Base-by-base conservation (phyloP, 2,329 filamentous ascomycete species). In the Beauveria sp. region DNA sequence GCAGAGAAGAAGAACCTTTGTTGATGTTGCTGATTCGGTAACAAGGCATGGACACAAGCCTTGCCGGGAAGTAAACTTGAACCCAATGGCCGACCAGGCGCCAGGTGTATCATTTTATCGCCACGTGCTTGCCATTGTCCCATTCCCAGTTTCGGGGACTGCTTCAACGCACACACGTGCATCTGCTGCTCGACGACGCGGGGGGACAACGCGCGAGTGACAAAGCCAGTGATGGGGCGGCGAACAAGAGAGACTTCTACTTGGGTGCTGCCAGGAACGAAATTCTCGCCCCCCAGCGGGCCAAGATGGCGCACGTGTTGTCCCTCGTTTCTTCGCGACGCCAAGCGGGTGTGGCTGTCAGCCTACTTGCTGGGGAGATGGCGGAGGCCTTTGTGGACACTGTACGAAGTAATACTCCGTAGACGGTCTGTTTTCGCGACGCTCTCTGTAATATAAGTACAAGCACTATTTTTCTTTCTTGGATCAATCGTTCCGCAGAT, bases 321-420 rank as follows among this genome's bases (percentile, higher is more conserved):
- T 40, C 9, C 1, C 26, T 41, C 40, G 57, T 41, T 52, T 26
- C 57, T 46, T 51, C 41, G 40, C 26, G 50, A 54, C 50, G 50
- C 28, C 20, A 5, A 53, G 57, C 50, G 48, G 50, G 9, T 47
- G 56, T 59, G 48, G 57, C 57, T 59, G 40, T 44, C 46, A 59
- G 57, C 50, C 50, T 22, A 40, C 57, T 54, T 59, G 56, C 56
- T 51, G 8, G 28, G 48, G 50, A 46, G n/a, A 34, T 30, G 40
- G 57, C 40, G 24, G 37, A 28, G 37, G 28, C n/a, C 22, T 5
- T 46, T 18, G 37, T 43, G 48, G 55, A 16, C 22, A 50, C 16
- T 51, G 46, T 24, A 18, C 2, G 41, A 7, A 14, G 20, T 16
- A 14, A 28, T 10, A 24, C 34, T 37, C 20, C 12, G 12, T 41